phyloP scores from a whole-genome alignment of 352 stramenopile species.

The Globisporangium yorkense region DNA sequence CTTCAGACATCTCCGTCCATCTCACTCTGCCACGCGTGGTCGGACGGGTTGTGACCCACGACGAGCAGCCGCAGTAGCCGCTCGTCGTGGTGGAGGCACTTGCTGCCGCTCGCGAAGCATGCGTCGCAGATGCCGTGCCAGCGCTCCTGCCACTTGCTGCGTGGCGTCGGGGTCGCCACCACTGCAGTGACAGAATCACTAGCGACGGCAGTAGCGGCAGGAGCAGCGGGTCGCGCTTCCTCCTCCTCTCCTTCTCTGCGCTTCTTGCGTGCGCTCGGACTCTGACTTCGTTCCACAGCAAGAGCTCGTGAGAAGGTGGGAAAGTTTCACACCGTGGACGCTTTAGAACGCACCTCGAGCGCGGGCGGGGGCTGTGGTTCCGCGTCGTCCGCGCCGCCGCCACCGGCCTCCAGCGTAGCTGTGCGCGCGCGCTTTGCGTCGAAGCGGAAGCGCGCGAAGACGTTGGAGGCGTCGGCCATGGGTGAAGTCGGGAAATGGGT shows the following conservation, averaged over 20 bases:
- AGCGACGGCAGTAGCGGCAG: background rate
- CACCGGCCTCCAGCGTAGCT: background rate
- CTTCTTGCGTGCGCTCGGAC: background rate
- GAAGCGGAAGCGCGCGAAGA: constrained; percentile 64
- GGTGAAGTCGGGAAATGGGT: constrained; percentile 7
- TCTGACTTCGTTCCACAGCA: background rate
- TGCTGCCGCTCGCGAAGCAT: constrained; percentile 45
- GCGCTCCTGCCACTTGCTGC: constrained; percentile 73
- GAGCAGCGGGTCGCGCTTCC: too few relatives aligned
- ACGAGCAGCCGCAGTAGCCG: constrained; percentile 71
- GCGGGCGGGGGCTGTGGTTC: background rate
- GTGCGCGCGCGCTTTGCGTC: constrained; percentile 35
- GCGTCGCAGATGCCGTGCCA: constrained; percentile 71
- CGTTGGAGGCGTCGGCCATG: constrained; percentile 7
- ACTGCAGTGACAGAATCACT: background rate
- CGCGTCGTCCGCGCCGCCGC: background rate
- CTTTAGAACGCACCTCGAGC: background rate
- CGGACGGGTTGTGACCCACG: constrained; percentile 86
- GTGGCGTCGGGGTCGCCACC: background rate
- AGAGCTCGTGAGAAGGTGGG: background rate
- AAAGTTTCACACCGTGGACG: background rate
- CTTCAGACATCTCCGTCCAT: constrained; percentile 41
- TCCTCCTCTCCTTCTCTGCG: background rate
- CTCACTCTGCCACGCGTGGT: constrained; percentile 83
- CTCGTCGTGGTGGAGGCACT: constrained; percentile 65